Evolutionary conservation across 192 early-diverging fungal genomes (phyloP), one percentile per base, ranked within the genome.

Genomic region (Coemansia erecta): DNA sequence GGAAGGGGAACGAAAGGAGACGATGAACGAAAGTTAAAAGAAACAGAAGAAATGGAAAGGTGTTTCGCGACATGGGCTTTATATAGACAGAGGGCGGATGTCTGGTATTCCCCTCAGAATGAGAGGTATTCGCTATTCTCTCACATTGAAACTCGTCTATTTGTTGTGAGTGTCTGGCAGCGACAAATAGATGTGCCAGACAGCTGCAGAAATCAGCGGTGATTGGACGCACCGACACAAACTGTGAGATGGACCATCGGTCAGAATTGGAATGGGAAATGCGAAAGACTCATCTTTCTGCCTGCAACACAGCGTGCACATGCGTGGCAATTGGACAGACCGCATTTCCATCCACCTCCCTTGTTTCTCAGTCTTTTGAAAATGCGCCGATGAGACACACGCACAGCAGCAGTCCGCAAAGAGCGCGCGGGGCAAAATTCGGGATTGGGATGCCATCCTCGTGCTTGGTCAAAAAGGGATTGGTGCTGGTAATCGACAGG

Each of bases 11-110:
- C 51, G 13, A 23, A 50, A 37, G 17, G 49, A 51, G 13, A 35
- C 14, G 23, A 43, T 43, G 60, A 62, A 62, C 52, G 26, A 54
- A 54, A 24, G 60, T 62, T 62, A 62, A 54, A 18, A 31, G 49
- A 35, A 54, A 15, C 35, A 23, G 4, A 19, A 19, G 1, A 14
- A 2, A 13, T 14, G 13, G n/a, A 50, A 50, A 31, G 28, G 28
- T 11, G 13, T 26, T 14, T n/a, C 24, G 49, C 11, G 11, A 51
- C 28, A 12, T 8, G 24, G 2, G 49, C 24, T 51, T 51, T 51
- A 51, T 31, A 51, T 51, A 51, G 24, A 51, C 35, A 37, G 8
- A 11, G 2, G 35, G 10, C 1, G 10, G 35, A 7, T 37, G 35
- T 37, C 35, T 10, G 8, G 35, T 37, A 37, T 37, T 37, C 8